phyloP scores from a whole-genome alignment of 164 flowering plant species.

The Euptelea pleiosperma region DNA sequence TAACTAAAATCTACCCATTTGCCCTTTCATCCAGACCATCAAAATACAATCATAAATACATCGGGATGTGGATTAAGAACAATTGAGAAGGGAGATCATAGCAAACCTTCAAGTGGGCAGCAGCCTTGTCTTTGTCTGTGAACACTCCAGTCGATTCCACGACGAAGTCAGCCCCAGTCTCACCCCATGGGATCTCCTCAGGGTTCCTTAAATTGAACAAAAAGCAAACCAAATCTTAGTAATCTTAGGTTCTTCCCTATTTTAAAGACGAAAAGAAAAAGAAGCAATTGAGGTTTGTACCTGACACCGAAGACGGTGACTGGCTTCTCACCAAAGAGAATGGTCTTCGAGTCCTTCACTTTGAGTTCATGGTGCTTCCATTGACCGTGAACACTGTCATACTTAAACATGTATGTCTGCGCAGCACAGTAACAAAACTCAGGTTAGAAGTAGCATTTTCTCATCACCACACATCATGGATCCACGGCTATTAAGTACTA shows the following conservation, averaged over 20 bases:
- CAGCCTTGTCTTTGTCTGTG: conserved; percentile 62
- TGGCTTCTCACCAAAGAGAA: conserved; percentile 76
- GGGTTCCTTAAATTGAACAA: conserved; percentile 39
- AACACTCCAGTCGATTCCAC: conserved; percentile 59
- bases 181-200: conserved; percentile 50
- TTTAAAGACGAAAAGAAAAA: background rate
- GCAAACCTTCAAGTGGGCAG: conserved; percentile 57
- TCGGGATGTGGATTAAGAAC: background rate
- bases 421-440: background rate
- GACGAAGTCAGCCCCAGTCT: conserved; percentile 29
- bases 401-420: conserved; percentile 92
- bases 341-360: conserved; percentile 72
- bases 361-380: conserved; percentile 73
- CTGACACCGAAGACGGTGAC: conserved; percentile 72
- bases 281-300: conserved; percentile 22
- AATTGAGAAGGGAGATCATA: background rate
- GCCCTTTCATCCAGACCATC: no score
- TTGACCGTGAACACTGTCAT: conserved; percentile 79
- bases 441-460: background rate
- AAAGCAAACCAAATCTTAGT: background rate
- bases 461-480: background rate
- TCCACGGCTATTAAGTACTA: no score
- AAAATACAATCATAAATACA: background rate
- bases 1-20: no score
- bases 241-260: background rate